Evolutionary conservation across 371 early-diverging fungal species (phyloP).

Genomic region (Globomyces sp.): DNA sequence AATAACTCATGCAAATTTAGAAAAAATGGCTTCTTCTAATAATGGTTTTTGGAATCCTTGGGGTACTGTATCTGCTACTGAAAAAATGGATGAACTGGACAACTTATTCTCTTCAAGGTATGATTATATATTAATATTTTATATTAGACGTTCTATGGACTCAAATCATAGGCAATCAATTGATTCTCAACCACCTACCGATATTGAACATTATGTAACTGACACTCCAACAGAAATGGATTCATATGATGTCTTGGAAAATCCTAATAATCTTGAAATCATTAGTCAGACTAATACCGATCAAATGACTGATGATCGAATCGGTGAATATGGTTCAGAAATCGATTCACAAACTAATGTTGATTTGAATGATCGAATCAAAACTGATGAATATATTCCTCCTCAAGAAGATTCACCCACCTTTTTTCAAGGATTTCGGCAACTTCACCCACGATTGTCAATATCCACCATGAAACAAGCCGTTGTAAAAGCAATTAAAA

Average conservation of each 20-base stretch:
- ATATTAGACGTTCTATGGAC: background rate
- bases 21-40: no score
- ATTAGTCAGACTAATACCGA: no score
- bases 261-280: no score
- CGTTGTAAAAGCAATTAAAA: background rate
- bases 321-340: no score
- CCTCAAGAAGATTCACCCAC: constrained; percentile 24
- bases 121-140: background rate
- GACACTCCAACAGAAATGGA: background rate
- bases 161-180: background rate
- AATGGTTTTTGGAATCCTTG: background rate
- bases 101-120: background rate
- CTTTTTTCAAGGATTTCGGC: constrained; percentile 44
- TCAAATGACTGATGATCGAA: no score
- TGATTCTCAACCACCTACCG: background rate
- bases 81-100: constrained; percentile 4
- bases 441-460: constrained; percentile 32
- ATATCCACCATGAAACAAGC: background rate
- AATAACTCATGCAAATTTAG: no score
- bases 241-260: no score
- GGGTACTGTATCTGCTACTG: background rate
- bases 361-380: no score
- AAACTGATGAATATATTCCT: no score
- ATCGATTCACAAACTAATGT: no score
- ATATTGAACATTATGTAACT: background rate